Evolutionary conservation across 2,329 filamentous ascomycete genomes (phyloP), one percentile per base, ranked within the genome.

Genomic region (Pseudogymnoascus sp.): DNA sequence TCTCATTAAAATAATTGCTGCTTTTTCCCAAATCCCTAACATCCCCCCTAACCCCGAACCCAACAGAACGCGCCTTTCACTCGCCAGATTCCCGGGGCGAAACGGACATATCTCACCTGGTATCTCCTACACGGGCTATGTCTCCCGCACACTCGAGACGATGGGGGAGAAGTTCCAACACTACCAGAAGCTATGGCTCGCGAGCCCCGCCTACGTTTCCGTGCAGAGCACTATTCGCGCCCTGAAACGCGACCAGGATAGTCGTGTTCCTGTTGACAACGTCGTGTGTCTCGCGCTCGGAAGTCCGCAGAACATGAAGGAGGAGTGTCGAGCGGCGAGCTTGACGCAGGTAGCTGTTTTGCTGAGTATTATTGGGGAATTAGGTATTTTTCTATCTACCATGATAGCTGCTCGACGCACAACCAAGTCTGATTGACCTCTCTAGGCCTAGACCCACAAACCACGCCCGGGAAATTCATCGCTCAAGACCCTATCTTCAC

Each of bases 281-380:
- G 62, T 72, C 7, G 69, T 74, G 10, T 66, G 69, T 11, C 65
- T 74, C 16, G 72, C 72, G 0, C 34, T 74, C 60, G 73, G 72
- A 3, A 73, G 71, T 67, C 39, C 73, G 36, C 71, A 73, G 62
- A 68, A 64, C 63, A 67, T 67, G 4, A 66, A 69, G 34, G 68
- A 68, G 23, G 69, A 72, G 36, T 70, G 68, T 3, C 7, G 29
- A 31, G 29, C 5, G 29, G 29, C 29, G 7, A 10, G 7, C 29
- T 31, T 31, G 29, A 31, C 29, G 29, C 29, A 31, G 29, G 7
- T 31, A 31, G 29, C 29, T 31, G 29, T 31, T 2, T 10, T 31
- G 29, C 2, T 31, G 7, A 31, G 7, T 31, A 10, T 31, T 31
- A 10, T 31, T 3, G 29, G 3, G 8, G 29, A 31, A 10, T 10